A percentile compares a stretch with the other conserved stretches of the same genome.
phyloP scores from a whole-genome alignment of 176 grass and related monocot genomes.

The Hordeum marinum region DNA sequence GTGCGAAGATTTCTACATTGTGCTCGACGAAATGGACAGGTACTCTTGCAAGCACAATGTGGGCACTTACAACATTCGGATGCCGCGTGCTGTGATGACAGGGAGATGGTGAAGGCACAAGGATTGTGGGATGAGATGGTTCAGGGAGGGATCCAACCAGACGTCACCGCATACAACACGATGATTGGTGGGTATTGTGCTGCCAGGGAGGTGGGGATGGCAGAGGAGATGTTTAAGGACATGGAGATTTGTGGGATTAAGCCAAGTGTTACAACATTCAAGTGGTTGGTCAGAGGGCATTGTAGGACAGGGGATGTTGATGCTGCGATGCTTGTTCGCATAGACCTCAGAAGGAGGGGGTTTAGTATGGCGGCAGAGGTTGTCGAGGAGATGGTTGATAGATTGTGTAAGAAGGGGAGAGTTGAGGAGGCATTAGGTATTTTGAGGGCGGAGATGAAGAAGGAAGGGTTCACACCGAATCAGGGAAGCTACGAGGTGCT shows the following conservation, averaged over 20 bases:
- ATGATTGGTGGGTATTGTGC: constrained; percentile 46
- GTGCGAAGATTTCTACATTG: constrained; percentile 14
- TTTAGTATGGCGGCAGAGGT: constrained; percentile 28
- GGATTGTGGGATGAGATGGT: constrained; percentile 50
- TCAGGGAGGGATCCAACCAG: constrained; percentile 22
- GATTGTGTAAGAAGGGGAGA: constrained; percentile 39
- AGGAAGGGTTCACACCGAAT: constrained; percentile 42
- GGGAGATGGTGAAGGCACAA: constrained; percentile 10
- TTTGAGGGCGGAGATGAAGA: constrained; percentile 59
- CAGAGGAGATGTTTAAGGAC: constrained; percentile 54
- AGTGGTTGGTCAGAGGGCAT: constrained; percentile 51
- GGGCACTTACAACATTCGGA: constrained; percentile 45
- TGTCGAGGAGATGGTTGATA: constrained; percentile 42
- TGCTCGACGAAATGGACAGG: constrained; percentile 34
- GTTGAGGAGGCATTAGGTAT: constrained; percentile 33
- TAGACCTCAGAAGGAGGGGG: constrained; percentile 53
- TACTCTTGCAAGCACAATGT: constrained; percentile 44
- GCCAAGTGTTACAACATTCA: constrained; percentile 40
- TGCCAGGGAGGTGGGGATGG: constrained; percentile 30
- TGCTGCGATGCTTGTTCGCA: constrained; percentile 42
- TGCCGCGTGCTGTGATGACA: constrained; percentile 30
- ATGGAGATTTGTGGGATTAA: constrained; percentile 43
- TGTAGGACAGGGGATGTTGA: constrained; percentile 28
- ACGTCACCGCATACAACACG: constrained; percentile 53
- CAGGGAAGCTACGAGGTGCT: constrained; percentile 34